A percentile compares a stretch with the other conserved stretches of the same genome.
Evolutionary conservation across 768 basidiomycete species (phyloP).

Genomic region (Phaffia australis): DNA sequence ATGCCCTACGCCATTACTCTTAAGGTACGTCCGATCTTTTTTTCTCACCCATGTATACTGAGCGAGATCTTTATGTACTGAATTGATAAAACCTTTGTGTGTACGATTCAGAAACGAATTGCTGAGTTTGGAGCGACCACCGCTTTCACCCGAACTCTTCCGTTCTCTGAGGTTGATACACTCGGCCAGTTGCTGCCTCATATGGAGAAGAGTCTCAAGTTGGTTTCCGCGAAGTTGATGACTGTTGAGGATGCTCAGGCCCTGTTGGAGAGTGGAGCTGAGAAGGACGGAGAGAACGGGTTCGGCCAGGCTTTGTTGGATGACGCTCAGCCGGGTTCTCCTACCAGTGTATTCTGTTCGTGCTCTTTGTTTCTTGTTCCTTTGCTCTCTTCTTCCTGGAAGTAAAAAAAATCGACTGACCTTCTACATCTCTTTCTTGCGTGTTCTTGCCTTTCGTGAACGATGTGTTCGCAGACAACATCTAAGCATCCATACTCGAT

Average conservation of each 20-base stretch:
- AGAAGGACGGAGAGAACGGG: slow-evolving; percentile 19
- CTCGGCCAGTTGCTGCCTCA: slow-evolving; percentile 63
- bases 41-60: background rate
- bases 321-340: slow-evolving; percentile 21
- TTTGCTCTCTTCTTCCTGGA: no score
- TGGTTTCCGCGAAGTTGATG: slow-evolving; percentile 15
- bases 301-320: slow-evolving; percentile 5
- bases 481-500: no score
- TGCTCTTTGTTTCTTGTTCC: background rate
- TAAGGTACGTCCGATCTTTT: slow-evolving; percentile 52
- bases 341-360: slow-evolving; percentile 18
- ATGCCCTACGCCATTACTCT: slow-evolving; percentile 92
- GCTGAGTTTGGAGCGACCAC: slow-evolving; percentile 54
- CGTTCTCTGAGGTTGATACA: slow-evolving; percentile 70
- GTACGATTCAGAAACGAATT: slow-evolving; percentile 60
- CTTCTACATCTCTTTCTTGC: no score
- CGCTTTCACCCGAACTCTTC: slow-evolving; percentile 70
- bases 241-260: slow-evolving; percentile 13
- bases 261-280: slow-evolving; percentile 2
- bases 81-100: background rate
- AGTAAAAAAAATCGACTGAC: no score
- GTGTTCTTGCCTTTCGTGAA: no score
- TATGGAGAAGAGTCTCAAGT: slow-evolving; percentile 45
- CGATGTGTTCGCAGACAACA: no score
- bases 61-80: no score